These are phyloP conservation scores for Backusella australiensis DNA, from an alignment of 192 early-diverging fungal genomes.

Conservation along the genomic window DNA sequence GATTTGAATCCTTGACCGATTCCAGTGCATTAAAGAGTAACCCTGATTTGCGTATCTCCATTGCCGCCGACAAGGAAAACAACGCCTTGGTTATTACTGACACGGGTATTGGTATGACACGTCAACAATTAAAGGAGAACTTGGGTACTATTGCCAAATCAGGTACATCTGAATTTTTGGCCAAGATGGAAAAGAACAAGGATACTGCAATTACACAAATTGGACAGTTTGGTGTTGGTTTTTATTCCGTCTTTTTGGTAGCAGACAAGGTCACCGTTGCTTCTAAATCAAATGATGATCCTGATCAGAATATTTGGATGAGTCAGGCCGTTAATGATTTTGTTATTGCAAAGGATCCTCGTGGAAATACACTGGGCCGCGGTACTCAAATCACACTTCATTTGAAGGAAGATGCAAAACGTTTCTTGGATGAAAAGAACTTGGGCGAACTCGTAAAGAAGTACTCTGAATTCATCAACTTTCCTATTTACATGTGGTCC, in stretches of 20 bases:
- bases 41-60: conserved; percentile 78
- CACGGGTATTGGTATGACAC: conserved; percentile 96
- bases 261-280: conserved; percentile 94
- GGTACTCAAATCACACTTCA: conserved; percentile 93
- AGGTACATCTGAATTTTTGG: conserved; percentile 88
- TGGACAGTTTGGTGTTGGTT: conserved; percentile 99
- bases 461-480: conserved; percentile 97
- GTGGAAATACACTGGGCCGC: conserved; percentile 86
- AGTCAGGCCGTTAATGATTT: conserved; percentile 91
- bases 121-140: conserved; percentile 83
- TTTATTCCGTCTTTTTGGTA: conserved; percentile 96
- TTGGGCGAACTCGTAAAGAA: conserved; percentile 75
- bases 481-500: conserved; percentile 89
- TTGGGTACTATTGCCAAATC: conserved; percentile 98
- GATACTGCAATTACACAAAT: conserved; percentile 79
- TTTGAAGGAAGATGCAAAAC: conserved; percentile 84
- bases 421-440: conserved; percentile 71
- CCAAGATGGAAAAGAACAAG: conserved; percentile 75
- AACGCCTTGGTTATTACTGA: conserved; percentile 85
- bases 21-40: conserved; percentile 54
- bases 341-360: conserved; percentile 85
- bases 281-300: conserved; percentile 82
- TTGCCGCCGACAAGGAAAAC: conserved; percentile 69
- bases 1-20: conserved; percentile 78
- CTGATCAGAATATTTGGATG: conserved; percentile 91